phyloP scores from a whole-genome alignment of 164 flowering plant species.

The Akebia trifoliata region DNA sequence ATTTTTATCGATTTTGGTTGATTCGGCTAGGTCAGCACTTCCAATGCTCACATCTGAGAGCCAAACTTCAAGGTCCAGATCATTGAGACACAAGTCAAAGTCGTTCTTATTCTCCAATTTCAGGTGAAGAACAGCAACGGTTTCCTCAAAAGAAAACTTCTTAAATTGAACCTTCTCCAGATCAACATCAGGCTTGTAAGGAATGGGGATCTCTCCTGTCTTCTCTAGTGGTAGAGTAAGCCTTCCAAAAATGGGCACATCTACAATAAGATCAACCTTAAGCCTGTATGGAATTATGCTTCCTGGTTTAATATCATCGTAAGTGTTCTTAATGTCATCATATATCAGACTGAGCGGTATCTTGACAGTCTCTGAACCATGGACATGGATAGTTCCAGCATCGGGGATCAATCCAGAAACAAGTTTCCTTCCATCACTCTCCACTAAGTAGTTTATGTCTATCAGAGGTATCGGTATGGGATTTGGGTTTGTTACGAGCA shows the following conservation, averaged over 20 bases:
- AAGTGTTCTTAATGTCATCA: slow-evolving; percentile 80
- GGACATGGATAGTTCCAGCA: slow-evolving; percentile 77
- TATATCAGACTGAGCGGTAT: slow-evolving; percentile 63
- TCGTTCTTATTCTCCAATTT: slow-evolving; percentile 77
- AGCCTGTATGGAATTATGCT: slow-evolving; percentile 75
- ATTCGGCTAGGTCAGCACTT: slow-evolving; percentile 47
- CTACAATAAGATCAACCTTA: slow-evolving; percentile 72
- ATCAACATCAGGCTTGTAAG: slow-evolving; percentile 77
- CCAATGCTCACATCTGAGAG: slow-evolving; percentile 64
- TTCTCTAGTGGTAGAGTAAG: slow-evolving; percentile 77
- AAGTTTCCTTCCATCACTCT: slow-evolving; percentile 85
- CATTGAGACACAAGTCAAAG: slow-evolving; percentile 65
- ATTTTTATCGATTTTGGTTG: slow-evolving; percentile 48
- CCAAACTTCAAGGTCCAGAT: slow-evolving; percentile 68
- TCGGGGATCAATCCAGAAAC: slow-evolving; percentile 85
- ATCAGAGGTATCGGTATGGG: slow-evolving; percentile 82
- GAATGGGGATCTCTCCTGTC: slow-evolving; percentile 83
- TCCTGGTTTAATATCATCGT: slow-evolving; percentile 70
- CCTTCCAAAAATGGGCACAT: slow-evolving; percentile 82
- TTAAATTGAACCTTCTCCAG: slow-evolving; percentile 63
- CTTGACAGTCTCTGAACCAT: slow-evolving; percentile 78
- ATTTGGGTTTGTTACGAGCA: slow-evolving; percentile 75
- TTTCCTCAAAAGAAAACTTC: slow-evolving; percentile 72
- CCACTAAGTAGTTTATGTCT: slow-evolving; percentile 74
- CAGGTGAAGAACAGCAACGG: slow-evolving; percentile 64